Evolutionary conservation across 2,329 filamentous ascomycete genomes (phyloP).

Genomic region (Uncinocarpus reesii): DNA sequence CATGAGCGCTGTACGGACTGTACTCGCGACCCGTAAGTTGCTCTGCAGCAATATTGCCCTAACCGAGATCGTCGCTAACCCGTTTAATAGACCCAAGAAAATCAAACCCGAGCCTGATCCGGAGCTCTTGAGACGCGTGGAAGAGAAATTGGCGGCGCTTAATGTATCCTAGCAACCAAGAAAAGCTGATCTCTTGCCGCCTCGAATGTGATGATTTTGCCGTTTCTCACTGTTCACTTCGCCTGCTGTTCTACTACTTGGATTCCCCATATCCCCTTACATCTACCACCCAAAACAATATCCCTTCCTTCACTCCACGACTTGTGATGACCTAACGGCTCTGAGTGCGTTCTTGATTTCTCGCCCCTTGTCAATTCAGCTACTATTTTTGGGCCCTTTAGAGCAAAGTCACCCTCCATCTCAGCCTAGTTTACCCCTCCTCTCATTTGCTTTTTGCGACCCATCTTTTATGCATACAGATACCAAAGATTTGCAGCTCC

Average conservation of each 20-base stretch:
- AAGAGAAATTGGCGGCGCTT: constrained; percentile 29
- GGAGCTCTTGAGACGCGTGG: constrained; percentile 30
- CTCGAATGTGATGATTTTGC: constrained; percentile 1
- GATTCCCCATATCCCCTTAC: background rate
- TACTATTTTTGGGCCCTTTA: background rate
- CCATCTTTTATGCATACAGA: constrained; percentile 2
- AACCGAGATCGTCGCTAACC: constrained; percentile 2
- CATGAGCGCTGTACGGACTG: constrained; percentile 35
- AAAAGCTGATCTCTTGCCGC: background rate
- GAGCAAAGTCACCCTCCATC: background rate
- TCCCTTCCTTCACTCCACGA: constrained; percentile 7
- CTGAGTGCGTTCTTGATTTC: constrained; percentile 9
- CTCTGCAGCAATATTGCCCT: background rate
- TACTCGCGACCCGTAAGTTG: constrained; percentile 35
- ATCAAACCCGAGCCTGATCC: constrained; percentile 32
- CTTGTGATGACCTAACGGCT: constrained; percentile 15
- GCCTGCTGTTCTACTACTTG: background rate
- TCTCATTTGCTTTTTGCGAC: background rate
- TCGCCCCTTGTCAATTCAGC: background rate
- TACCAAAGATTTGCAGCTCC: background rate
- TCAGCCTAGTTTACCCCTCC: background rate
- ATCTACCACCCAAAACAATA: background rate
- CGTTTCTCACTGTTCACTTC: background rate
- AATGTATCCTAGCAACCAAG: constrained; percentile 11
- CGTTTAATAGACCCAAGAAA: constrained; percentile 30